Evolutionary conservation across 2,329 filamentous ascomycete genomes (phyloP).

Genomic region (Nectriaceae sp.): DNA sequence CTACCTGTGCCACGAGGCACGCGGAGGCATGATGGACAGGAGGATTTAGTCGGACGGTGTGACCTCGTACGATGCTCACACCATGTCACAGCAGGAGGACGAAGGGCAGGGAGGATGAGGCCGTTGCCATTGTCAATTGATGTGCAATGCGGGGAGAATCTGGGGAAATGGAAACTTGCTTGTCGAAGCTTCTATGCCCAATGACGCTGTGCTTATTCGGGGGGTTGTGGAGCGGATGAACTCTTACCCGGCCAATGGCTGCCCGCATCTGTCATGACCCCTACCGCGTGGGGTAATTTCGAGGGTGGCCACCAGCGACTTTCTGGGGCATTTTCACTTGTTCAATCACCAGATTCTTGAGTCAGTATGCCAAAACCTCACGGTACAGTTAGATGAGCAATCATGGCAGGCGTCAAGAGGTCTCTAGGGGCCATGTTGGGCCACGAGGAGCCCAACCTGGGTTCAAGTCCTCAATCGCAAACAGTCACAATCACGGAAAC

Average conservation of each 20-base stretch:
- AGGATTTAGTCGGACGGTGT: slow-evolving; percentile 8
- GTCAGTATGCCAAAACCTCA: neutral
- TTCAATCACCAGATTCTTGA: neutral
- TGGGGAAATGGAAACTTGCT: slow-evolving; percentile 16
- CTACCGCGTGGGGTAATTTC: neutral
- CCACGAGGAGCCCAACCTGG: slow-evolving; percentile 21
- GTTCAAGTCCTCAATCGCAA: slow-evolving; percentile 9
- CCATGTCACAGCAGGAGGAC: slow-evolving; percentile 16
- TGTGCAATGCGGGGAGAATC: slow-evolving; percentile 30
- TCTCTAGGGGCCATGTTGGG: slow-evolving; percentile 37
- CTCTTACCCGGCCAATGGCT: slow-evolving; percentile 24
- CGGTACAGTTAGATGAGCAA: neutral
- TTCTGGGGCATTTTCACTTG: neutral
- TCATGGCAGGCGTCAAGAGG: slow-evolving; percentile 45
- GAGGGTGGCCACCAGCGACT: neutral
- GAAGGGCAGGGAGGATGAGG: slow-evolving; percentile 12
- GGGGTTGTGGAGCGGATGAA: slow-evolving; percentile 23
- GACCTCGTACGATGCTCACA: slow-evolving; percentile 19
- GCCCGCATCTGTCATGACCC: slow-evolving; percentile 7
- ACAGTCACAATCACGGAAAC: slow-evolving; percentile 13
- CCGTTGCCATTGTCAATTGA: slow-evolving; percentile 18
- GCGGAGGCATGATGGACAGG: slow-evolving; percentile 24
- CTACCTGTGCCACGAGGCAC: slow-evolving; percentile 23
- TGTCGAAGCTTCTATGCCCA: slow-evolving; percentile 4
- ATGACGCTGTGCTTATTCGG: slow-evolving; percentile 18